Evolutionary conservation across 2,329 filamentous ascomycete genomes (phyloP), one percentile per base, ranked within the genome.

Genomic region (Sclerotinia sclerotiorum): DNA sequence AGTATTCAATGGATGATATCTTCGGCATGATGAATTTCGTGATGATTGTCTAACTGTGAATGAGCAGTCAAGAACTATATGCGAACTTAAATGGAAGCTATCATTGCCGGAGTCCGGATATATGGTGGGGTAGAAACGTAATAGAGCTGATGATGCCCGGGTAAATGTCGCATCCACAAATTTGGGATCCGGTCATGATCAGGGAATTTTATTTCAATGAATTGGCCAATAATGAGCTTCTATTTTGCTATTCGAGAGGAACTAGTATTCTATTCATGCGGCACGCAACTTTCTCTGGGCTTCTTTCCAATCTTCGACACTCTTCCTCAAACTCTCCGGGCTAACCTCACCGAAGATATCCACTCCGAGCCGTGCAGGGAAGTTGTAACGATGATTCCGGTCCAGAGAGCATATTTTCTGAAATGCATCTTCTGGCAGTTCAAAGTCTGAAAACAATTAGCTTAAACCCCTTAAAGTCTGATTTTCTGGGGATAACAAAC

Each of bases 1-100:
- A 93, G 76, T 92, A 91, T 73, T 92, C 89, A 55, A 93, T 87
- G 35, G 76, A 82, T 70, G 84, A 82, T 74, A 91, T 91, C 71
- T 86, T 88, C 1, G 82, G 83, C 88, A 90, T 90, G 42, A 65
- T 72, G 71, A 55, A 70, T 15, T 44, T 54, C n/a, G 52, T 27
- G 29, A 60, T 39, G 17, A 66, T 27, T 39, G n/a, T 51, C 17
- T 51, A 27, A 24, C n/a, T 51, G 3, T 63, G 32, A 21, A 49
- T 35, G 64, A 27, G 42, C 21, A 56, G 13, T 21, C n/a, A 39
- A 55, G 32, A 32, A 29, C 24, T 42, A 64, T 55, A 62, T 49
- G 58, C 13, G 44, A 10, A 29, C 46, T 62, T 35, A 62, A 49
- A 62, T 62, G n/a, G 32, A 29, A 39, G 5, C 46, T 17, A 17